Evolutionary conservation across 73 alveolate species (phyloP).

Genomic region (Paramecium sexaurelia): DNA sequence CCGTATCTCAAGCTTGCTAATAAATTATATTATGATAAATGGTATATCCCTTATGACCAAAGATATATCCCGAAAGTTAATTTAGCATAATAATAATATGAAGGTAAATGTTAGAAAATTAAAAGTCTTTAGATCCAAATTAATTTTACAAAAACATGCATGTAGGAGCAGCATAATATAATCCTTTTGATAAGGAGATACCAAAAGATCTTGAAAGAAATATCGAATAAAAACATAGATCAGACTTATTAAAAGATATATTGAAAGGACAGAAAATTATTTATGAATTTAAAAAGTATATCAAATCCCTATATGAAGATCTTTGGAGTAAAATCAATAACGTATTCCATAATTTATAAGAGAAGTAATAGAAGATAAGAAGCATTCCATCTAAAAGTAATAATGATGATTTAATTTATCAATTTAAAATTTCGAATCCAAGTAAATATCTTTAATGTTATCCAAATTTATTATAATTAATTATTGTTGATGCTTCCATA

Average conservation of each 20-base stretch:
- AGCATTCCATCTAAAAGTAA: background rate
- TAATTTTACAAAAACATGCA: slow-evolving; percentile 40
- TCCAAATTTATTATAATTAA: too few species aligned
- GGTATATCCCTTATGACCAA: background rate
- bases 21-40: slow-evolving; percentile 13
- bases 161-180: background rate
- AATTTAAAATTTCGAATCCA: too few species aligned
- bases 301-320: background rate
- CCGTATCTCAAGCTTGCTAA: background rate
- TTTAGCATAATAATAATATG: background rate
- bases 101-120: background rate
- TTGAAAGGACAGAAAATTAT: background rate
- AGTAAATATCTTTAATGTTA: too few species aligned
- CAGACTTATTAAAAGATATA: slow-evolving; percentile 5
- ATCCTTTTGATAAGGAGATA: background rate
- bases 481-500: too few species aligned
- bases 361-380: background rate
- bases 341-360: background rate
- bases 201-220: background rate
- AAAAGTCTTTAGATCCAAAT: background rate
- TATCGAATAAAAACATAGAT: slow-evolving; percentile 14
- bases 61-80: background rate
- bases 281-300: slow-evolving; percentile 5
- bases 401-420: background rate
- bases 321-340: background rate